These are phyloP conservation scores for Ormosia emarginata DNA, from an alignment of 306 rosid genomes.

Conservation along the genomic window DNA sequence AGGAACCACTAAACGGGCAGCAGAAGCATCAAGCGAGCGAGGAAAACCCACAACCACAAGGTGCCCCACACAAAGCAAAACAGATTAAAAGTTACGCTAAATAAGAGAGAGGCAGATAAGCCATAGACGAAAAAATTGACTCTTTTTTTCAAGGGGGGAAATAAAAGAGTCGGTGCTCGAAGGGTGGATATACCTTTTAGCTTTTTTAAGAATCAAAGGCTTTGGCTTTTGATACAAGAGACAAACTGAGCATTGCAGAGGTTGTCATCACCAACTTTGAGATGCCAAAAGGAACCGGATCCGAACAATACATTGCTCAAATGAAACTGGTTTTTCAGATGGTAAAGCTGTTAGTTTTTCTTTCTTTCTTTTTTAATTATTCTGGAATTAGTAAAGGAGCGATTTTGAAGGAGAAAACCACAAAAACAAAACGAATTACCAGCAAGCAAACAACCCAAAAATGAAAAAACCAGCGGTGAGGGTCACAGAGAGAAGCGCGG, in stretches of 20 bases:
- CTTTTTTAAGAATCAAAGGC: constrained; percentile 36
- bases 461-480: neutral
- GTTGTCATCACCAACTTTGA: neutral
- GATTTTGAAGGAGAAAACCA: constrained; percentile 25
- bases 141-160: neutral
- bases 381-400: constrained; percentile 13
- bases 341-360: neutral
- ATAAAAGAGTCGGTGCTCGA: constrained; percentile 27
- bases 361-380: neutral
- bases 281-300: constrained; percentile 19
- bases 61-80: constrained; percentile 12
- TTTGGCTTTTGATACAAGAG: constrained; percentile 10
- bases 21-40: neutral
- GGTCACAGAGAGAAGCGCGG: constrained; percentile 14
- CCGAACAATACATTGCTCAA: constrained; percentile 12
- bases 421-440: neutral
- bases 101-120: neutral
- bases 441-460: neutral
- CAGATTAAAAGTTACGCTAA: constrained; percentile 9
- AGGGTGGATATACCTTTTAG: constrained; percentile 4
- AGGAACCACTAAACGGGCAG: constrained; percentile 30
- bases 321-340: neutral
- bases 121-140: constrained; percentile 50
- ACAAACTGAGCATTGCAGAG: constrained; percentile 12
- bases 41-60: neutral